Conservation (phyloP, 768 basidiomycete species). For the Neoboletus subvelutipes region DNA sequence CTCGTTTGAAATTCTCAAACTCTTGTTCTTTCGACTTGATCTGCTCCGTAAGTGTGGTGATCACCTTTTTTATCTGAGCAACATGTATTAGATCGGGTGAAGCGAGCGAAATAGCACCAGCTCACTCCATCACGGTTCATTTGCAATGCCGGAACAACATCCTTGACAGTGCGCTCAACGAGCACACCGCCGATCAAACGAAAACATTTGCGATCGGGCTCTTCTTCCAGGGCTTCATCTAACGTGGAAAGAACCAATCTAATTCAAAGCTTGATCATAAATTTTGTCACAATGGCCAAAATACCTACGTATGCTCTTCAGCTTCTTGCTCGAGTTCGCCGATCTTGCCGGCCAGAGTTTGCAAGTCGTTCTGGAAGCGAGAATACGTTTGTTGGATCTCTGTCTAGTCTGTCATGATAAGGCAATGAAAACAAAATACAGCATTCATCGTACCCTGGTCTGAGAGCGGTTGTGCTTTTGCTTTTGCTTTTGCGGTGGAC, state of each 20-base stretch:
- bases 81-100: slow-evolving; percentile 8
- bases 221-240: slow-evolving; percentile 74
- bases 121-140: slow-evolving; percentile 87
- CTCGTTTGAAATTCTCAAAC: slow-evolving; percentile 74
- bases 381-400: slow-evolving; percentile 84
- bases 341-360: slow-evolving; percentile 90
- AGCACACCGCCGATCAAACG: slow-evolving; percentile 93
- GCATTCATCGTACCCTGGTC: slow-evolving; percentile 61
- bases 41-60: slow-evolving; percentile 75
- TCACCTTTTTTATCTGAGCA: slow-evolving; percentile 75
- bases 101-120: slow-evolving; percentile 3
- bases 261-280: slow-evolving; percentile 3
- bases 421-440: slow-evolving; percentile 14
- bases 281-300: slow-evolving; percentile 1
- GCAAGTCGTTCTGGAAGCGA: slow-evolving; percentile 83
- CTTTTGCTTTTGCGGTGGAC: slow-evolving; percentile 57
- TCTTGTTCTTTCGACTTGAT: slow-evolving; percentile 89
- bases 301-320: slow-evolving; percentile 86
- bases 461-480: slow-evolving; percentile 56
- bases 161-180: slow-evolving; percentile 93
- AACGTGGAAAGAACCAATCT: slow-evolving; percentile 90
- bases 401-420: slow-evolving; percentile 52
- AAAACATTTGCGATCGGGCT: slow-evolving; percentile 94
- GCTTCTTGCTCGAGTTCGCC: slow-evolving; percentile 94
- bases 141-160: slow-evolving; percentile 86